Evolutionary conservation across 23 red algal species (phyloP).

Genomic region (Gracilaria domingensis): DNA sequence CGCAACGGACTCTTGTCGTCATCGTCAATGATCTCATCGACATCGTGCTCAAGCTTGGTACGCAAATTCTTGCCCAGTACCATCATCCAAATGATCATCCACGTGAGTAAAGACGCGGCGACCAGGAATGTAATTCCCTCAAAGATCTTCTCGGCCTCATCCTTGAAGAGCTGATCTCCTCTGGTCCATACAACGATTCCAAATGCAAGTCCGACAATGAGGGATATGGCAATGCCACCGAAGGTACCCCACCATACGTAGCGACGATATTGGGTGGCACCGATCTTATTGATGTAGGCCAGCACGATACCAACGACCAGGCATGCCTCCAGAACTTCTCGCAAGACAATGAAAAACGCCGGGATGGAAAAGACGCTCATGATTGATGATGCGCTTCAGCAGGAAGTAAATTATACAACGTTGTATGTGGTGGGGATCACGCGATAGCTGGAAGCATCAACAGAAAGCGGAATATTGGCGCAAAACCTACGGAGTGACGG

Average conservation of each 20-base stretch:
- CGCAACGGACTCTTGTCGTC: conserved; percentile 16
- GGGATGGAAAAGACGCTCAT: conserved; percentile 81
- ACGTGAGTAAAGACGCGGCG: conserved; percentile 77
- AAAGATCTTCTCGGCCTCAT: conserved; percentile 72
- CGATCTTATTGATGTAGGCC: conserved; percentile 78
- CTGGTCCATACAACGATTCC: conserved; percentile 61
- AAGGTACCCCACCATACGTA: conserved; percentile 80
- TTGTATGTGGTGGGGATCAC: no score
- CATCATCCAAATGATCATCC: conserved; percentile 97
- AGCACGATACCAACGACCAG: conserved; percentile 88
- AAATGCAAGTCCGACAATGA: conserved; percentile 73
- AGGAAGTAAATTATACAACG: no score
- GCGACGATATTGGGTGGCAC: conserved; percentile 67
- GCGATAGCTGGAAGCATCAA: no score
- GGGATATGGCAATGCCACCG: conserved; percentile 61
- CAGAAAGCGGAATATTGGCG: no score
- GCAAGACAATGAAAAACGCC: conserved; percentile 89
- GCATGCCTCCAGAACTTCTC: conserved; percentile 89
- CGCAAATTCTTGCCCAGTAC: conserved; percentile 78
- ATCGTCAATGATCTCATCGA: conserved; percentile 63
- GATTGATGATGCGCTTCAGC: background rate
- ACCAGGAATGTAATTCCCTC: conserved; percentile 82
- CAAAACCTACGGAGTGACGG: no score
- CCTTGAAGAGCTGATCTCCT: conserved; percentile 67
- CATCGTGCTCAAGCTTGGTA: conserved; percentile 60